Evolutionary conservation across 2,329 filamentous ascomycete species (phyloP), one percentile per base, ranked within the genome.

Genomic region (Paramyrothecium sp.): DNA sequence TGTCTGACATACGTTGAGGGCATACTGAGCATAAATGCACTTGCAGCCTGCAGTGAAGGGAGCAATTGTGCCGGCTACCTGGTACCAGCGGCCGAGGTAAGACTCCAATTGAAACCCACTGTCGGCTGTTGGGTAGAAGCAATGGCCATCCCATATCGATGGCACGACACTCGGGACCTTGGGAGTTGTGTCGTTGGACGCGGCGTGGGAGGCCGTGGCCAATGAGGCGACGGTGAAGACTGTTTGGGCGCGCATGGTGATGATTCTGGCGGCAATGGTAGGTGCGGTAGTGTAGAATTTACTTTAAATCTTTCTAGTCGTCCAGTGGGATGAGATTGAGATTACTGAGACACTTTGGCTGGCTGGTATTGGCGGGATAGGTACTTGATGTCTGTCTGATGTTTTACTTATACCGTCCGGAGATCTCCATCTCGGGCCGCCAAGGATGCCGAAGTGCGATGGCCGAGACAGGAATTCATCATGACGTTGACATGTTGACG

Each of bases 61-160:
- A 4, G 68, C 67, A 5, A 66, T 50, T 26, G 68, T 71, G 33
- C 69, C 69, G 13, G 69, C 69, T 20, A 72, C 67, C 60, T 72
- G 68, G 53, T 71, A 71, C 69, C 69, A 71, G 50, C 68, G 66
- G 13, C 69, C 69, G 21, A 70, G 67, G 57, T 72, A 72, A 17
- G 67, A 61, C 33, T 64, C 60, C 33, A 71, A 62, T 19, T 65
- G 56, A 53, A 72, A 72, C 19, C 58, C 63, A 19, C 61, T 54
- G 55, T 72, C 69, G 22, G 65, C 57, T 7, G 61, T 59, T 10
- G 69, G 69, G 54, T 72, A 71, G 62, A 65, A 71, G 55, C 69
- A 72, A 13, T 61, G 53, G 22, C 69, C 69, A 51, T 72, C 69
- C 66, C 65, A 72, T 13, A 63, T 53, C 1, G 69, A 64, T 11